A percentile compares a stretch with the other conserved stretches of the same genome.
Evolutionary conservation across 2,329 filamentous ascomycete genomes (phyloP).

Genomic region (Botrytis fabae): DNA sequence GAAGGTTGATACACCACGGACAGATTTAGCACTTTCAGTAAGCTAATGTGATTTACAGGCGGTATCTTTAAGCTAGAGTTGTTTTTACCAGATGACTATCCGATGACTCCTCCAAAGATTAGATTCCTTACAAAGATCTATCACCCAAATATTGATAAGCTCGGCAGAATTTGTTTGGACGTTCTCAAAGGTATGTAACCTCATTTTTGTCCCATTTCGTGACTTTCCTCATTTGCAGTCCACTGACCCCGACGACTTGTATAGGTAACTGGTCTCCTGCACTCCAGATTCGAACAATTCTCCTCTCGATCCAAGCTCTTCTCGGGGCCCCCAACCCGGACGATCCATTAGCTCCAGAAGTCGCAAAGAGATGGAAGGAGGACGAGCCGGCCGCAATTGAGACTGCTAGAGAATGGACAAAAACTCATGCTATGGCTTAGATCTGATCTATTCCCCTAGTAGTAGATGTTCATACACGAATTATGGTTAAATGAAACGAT

Average conservation of each 20-base stretch:
- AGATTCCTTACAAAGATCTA: constrained; percentile 99
- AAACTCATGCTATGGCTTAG: constrained; percentile 42
- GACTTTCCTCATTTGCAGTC: neutral
- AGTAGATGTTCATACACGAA: neutral
- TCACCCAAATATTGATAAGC: constrained; percentile 97
- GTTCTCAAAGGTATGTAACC: constrained; percentile 84
- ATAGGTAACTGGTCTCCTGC: constrained; percentile 98
- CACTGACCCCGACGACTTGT: constrained; percentile 27
- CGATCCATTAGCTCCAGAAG: constrained; percentile 96
- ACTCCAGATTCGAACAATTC: constrained; percentile 94
- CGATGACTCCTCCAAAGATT: constrained; percentile 98
- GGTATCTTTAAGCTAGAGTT: constrained; percentile 96
- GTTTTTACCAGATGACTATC: constrained; percentile 97
- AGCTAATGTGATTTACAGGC: constrained; percentile 33
- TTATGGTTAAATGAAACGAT: constrained; percentile 17
- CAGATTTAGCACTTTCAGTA: neutral
- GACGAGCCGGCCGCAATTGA: constrained; percentile 89
- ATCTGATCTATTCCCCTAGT: neutral
- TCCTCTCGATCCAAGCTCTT: constrained; percentile 97
- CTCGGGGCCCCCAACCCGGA: constrained; percentile 96
- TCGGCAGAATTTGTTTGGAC: constrained; percentile 94
- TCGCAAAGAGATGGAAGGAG: constrained; percentile 97
- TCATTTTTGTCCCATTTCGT: neutral
- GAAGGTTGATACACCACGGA: constrained; percentile 62
- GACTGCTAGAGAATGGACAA: constrained; percentile 90